Evolutionary conservation across 176 grass and related monocot genomes (phyloP).

Genomic region (Lolium perenne): DNA sequence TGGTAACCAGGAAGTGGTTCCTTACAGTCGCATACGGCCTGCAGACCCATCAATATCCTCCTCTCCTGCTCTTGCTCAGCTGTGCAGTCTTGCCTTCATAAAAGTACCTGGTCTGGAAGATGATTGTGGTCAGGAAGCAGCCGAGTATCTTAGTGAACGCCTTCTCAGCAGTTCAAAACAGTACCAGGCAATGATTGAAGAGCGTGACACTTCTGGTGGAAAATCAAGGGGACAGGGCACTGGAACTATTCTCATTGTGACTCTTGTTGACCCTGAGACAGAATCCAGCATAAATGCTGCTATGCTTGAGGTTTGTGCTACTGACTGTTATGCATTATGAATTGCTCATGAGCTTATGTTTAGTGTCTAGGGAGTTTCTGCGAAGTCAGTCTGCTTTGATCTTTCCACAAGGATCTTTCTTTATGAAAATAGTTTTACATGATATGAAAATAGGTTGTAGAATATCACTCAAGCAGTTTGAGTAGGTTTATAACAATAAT

Average conservation of each 20-base stretch:
- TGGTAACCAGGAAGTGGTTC: slow-evolving; percentile 91
- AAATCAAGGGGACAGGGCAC: slow-evolving; percentile 90
- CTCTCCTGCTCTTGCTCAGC: slow-evolving; percentile 76
- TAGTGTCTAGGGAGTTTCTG: slow-evolving; percentile 1
- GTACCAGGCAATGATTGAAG: slow-evolving; percentile 88
- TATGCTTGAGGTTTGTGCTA: slow-evolving; percentile 84
- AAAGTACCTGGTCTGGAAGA: slow-evolving; percentile 79
- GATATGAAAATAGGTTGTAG: neutral
- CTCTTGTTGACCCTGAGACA: slow-evolving; percentile 77
- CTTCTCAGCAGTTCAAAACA: slow-evolving; percentile 76
- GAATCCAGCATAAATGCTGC: slow-evolving; percentile 87
- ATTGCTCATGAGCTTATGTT: neutral
- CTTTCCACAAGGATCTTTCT: neutral
- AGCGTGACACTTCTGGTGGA: slow-evolving; percentile 79
- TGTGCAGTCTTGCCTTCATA: slow-evolving; percentile 85
- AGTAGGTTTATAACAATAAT: neutral
- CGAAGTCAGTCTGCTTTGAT: slow-evolving; percentile 22
- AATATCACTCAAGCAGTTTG: neutral
- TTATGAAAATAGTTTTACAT: slow-evolving; percentile 13
- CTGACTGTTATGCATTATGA: neutral
- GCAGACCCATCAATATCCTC: slow-evolving; percentile 70
- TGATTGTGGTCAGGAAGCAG: slow-evolving; percentile 90
- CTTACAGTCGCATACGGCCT: slow-evolving; percentile 77
- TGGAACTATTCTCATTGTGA: slow-evolving; percentile 70
- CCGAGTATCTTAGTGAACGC: slow-evolving; percentile 80